Base-by-base conservation (phyloP, 164 flowering plant genomes). In the Kalanchoe fedtschenkoi region DNA sequence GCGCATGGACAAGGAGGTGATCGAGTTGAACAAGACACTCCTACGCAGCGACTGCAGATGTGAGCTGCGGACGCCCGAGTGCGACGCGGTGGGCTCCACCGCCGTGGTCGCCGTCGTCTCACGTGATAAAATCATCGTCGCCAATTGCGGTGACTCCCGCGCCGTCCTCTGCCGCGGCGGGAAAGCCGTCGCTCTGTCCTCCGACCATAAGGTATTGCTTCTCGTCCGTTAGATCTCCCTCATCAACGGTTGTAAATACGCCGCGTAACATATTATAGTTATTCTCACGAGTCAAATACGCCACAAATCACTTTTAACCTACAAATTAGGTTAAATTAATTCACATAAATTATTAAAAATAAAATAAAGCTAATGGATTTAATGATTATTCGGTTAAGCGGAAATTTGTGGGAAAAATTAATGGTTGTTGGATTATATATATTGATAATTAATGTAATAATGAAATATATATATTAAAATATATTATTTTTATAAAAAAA, bases 11-110 rank as follows among this genome's bases (percentile, higher is more conserved):
- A 53, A 71, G 44, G 92, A 87, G 59, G 92, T 71, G 16, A 24
- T 62, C 1, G 75, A 58, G 9, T 53, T 54, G 59, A 58, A 70
- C 22, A 61, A 58, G 1, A 53, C 56, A 5, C 61, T n/a, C 3
- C 15, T 39, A 8, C 63, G 39, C 14, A 64, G 76, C 2, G 66
- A 60, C n/a, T 88, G 98, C 72, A 62, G 90, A 16, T 91, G 97
- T 67, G 89, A 87, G 75, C 79, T 83, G 0, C 92, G 75, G 66
- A 68, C 81, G 13, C 90, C 92, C 5, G 82, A 87, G 43, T 84
- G 96, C 66, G 95, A 88, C 33, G 86, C 96, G 32, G 97, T 91
- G 2, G 97, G 96, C 62, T 88, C 97, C 1, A 88, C 97, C 3
- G 97, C 95, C 8, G 97, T 88, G 11, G 91, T 87, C 6, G 79